Evolutionary conservation across 371 early-diverging fungal species (phyloP).

Genomic region (Mucor saturninus): DNA sequence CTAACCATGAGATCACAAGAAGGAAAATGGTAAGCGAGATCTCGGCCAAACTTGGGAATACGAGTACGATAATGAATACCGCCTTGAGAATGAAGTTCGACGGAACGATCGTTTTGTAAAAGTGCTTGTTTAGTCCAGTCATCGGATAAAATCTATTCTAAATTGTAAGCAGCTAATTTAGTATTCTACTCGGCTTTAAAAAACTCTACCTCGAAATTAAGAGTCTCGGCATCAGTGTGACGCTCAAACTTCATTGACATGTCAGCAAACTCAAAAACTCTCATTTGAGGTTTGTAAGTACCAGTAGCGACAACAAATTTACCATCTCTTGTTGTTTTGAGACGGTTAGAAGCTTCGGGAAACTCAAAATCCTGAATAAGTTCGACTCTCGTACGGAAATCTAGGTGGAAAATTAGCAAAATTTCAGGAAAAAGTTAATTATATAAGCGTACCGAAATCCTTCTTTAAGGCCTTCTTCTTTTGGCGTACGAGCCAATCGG

Average conservation of each 20-base stretch:
- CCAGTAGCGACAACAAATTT: slow-evolving; percentile 93
- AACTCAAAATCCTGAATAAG: slow-evolving; percentile 98
- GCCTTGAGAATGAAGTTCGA: slow-evolving; percentile 97
- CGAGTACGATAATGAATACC: slow-evolving; percentile 96
- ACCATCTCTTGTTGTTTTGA: slow-evolving; percentile 88
- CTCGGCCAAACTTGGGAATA: slow-evolving; percentile 96
- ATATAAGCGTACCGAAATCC: slow-evolving; percentile 74
- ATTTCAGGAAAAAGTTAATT: not conserved
- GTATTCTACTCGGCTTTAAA: not conserved
- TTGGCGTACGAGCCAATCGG: slow-evolving; percentile 92
- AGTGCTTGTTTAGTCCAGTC: slow-evolving; percentile 98
- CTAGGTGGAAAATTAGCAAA: slow-evolving; percentile 42
- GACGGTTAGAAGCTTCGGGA: slow-evolving; percentile 91
- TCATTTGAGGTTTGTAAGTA: slow-evolving; percentile 98
- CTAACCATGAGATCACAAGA: slow-evolving; percentile 91
- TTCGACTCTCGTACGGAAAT: slow-evolving; percentile 89
- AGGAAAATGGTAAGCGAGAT: slow-evolving; percentile 89
- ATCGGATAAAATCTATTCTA: slow-evolving; percentile 81
- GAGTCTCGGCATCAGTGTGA: slow-evolving; percentile 94
- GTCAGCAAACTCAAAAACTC: slow-evolving; percentile 92
- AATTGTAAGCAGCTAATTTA: not conserved
- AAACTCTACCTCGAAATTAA: slow-evolving; percentile 76
- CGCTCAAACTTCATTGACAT: slow-evolving; percentile 98
- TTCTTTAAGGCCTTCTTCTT: slow-evolving; percentile 86
- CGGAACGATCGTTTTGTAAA: slow-evolving; percentile 90